Evolutionary conservation across 768 basidiomycete species (phyloP).

Genomic region (Hypholoma sublateritium): DNA sequence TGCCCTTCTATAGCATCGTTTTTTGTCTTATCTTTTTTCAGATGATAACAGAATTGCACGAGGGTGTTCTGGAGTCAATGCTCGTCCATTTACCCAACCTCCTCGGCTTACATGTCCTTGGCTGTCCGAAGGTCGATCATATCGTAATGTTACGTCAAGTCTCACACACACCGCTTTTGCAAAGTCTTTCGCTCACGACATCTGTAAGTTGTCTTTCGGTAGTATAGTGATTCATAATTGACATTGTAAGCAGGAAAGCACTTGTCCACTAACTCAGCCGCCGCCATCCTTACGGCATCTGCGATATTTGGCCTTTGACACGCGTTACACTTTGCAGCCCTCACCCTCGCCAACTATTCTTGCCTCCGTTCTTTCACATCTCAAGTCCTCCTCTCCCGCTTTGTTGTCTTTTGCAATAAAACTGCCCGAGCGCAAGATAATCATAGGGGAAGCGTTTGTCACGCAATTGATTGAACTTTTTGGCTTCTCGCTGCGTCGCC

Average conservation of each 20-base stretch:
- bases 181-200: slow-evolving; percentile 60
- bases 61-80: slow-evolving; percentile 44
- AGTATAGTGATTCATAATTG: not conserved
- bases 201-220: slow-evolving; percentile 40
- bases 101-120: slow-evolving; percentile 57
- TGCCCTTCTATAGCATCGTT: slow-evolving; percentile 7
- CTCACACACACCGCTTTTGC: slow-evolving; percentile 51
- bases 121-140: slow-evolving; percentile 60
- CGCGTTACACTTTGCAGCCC: slow-evolving; percentile 33
- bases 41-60: slow-evolving; percentile 59
- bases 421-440: slow-evolving; percentile 41
- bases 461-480: slow-evolving; percentile 42
- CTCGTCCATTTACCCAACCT: slow-evolving; percentile 53
- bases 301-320: slow-evolving; percentile 53
- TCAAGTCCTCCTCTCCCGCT: slow-evolving; percentile 30
- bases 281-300: slow-evolving; percentile 40
- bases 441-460: slow-evolving; percentile 39
- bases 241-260: slow-evolving; percentile 32
- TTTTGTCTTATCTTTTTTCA: slow-evolving; percentile 23
- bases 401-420: slow-evolving; percentile 43
- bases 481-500: slow-evolving; percentile 37
- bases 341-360: slow-evolving; percentile 29
- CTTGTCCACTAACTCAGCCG: slow-evolving; percentile 25
- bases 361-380: slow-evolving; percentile 28
- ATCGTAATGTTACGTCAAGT: slow-evolving; percentile 43